Evolutionary conservation across 192 early-diverging fungal genomes (phyloP), one percentile per base, ranked within the genome.

Genomic region (Mortierella claussenii): DNA sequence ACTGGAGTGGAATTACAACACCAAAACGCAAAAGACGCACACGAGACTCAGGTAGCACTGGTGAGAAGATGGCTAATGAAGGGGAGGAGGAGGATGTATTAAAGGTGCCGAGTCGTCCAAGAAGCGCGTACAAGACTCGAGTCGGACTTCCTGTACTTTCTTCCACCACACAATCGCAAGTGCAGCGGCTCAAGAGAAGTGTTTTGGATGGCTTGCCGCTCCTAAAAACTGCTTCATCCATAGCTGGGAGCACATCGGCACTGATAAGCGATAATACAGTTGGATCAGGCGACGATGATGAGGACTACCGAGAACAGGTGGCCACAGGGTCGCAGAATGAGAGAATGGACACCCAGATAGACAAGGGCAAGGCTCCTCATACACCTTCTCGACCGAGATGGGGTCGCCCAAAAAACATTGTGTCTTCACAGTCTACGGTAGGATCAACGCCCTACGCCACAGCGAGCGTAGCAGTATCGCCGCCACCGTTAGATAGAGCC

Each of bases 121-220:
- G 57, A 7, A 68, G 23, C 45, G 31, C 47, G n/a, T 26, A n/a
- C 32, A 58, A 58, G 36, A 47, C 21, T n/a, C 46, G 64, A 31
- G 26, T 23, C 8, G n/a, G 15, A 28, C 31, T 57, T 0, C 24
- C 54, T 3, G 23, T 10, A n/a, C 51, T 18, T 28, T 27, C 33
- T 15, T 31, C 30, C 0, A 11, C 32, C 24, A 5, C 40, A 36
- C 15, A 13, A 50, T n/a, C 18, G 13, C 23, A 23, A 15, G 11
- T 6, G 13, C 48, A 52, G 23, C 49, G 34, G 33, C 51, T 33
- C 0, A 31, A 9, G 17, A 54, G 26, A 37, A 64, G 32, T 21
- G 10, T 20, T 2, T 33, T 64, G 28, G n/a, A 54, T 23, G 62
- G 62, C 2, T 11, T 64, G 30, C 62, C 62, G 18, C 28, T 60